These are phyloP conservation scores for Ustilago tritici DNA, from an alignment of 1,284 basidiomycete species.

Conservation along the genomic window DNA sequence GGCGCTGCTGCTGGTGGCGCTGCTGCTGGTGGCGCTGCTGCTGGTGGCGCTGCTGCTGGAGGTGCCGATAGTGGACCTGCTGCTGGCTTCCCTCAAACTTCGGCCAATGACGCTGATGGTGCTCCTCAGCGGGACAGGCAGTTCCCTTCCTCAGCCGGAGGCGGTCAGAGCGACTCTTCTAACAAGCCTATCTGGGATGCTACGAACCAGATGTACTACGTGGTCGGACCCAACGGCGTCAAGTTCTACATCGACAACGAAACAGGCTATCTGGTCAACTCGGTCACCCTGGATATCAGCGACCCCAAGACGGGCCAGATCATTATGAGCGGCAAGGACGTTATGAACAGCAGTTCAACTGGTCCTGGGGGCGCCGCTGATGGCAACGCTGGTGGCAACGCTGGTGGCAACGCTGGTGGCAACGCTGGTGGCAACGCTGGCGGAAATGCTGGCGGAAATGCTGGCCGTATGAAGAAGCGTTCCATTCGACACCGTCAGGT, in stretches of 20 bases:
- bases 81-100: neutral
- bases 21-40: neutral
- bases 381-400: neutral
- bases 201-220: slow-evolving; percentile 7
- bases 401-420: neutral
- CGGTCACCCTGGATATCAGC: slow-evolving; percentile 21
- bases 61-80: neutral
- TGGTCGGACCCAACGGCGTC: slow-evolving; percentile 10
- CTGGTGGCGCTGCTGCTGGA: neutral
- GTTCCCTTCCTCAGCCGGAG: neutral
- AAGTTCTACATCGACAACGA: slow-evolving; percentile 29
- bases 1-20: neutral
- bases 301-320: slow-evolving; percentile 41
- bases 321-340: slow-evolving; percentile 1
- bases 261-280: slow-evolving; percentile 29
- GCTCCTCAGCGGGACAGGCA: neutral
- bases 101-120: neutral
- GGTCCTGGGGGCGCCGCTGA: slow-evolving; percentile 9
- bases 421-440: slow-evolving; percentile 5
- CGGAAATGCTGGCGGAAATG: neutral
- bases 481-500: slow-evolving; percentile 36
- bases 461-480: slow-evolving; percentile 28
- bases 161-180: neutral
- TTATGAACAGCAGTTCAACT: neutral
- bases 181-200: slow-evolving; percentile 7